Conservation (phyloP, 2,329 filamentous ascomycete genomes). For the Aspergillus puulaauensis region DNA sequence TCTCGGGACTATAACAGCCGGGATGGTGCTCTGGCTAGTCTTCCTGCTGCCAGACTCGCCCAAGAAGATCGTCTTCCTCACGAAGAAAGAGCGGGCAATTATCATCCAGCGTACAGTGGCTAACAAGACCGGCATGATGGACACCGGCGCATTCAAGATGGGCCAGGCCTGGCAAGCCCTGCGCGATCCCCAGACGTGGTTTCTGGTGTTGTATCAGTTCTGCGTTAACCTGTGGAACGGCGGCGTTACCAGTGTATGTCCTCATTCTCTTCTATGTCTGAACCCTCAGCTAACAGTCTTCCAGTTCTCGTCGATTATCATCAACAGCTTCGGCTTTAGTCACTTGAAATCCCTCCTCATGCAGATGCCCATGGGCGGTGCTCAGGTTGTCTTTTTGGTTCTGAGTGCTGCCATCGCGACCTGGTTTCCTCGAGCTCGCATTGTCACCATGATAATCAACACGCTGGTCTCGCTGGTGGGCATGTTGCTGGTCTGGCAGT, state of each 20-base stretch:
- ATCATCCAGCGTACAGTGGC: conserved; percentile 53
- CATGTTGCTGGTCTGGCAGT: conserved; percentile 34
- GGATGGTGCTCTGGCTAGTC: conserved; percentile 17
- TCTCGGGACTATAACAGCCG: conserved; percentile 29
- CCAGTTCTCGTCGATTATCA: conserved; percentile 34
- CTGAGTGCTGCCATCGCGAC: conserved; percentile 30
- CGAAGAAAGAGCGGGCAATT: conserved; percentile 42
- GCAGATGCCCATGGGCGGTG: conserved; percentile 36
- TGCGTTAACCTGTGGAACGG: conserved; percentile 36
- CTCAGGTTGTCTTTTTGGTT: conserved; percentile 34
- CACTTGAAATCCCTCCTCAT: conserved; percentile 35
- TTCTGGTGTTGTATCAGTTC: conserved; percentile 32
- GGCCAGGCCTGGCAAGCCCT: conserved; percentile 40
- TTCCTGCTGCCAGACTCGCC: conserved; percentile 30
- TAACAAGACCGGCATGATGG: conserved; percentile 56
- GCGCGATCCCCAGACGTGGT: conserved; percentile 34
- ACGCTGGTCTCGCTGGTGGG: conserved; percentile 29
- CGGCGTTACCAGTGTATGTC: conserved; percentile 29
- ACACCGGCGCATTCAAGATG: conserved; percentile 44
- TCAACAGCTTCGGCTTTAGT: conserved; percentile 41
- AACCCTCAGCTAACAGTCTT: not conserved
- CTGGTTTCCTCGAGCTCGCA: conserved; percentile 26
- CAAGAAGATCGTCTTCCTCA: conserved; percentile 43
- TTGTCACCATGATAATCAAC: conserved; percentile 36
- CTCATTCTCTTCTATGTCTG: too few relatives aligned